These are phyloP conservation scores for Hymenoscyphus infarciens DNA, from an alignment of 2,329 filamentous ascomycete genomes.

Conservation along the genomic window DNA sequence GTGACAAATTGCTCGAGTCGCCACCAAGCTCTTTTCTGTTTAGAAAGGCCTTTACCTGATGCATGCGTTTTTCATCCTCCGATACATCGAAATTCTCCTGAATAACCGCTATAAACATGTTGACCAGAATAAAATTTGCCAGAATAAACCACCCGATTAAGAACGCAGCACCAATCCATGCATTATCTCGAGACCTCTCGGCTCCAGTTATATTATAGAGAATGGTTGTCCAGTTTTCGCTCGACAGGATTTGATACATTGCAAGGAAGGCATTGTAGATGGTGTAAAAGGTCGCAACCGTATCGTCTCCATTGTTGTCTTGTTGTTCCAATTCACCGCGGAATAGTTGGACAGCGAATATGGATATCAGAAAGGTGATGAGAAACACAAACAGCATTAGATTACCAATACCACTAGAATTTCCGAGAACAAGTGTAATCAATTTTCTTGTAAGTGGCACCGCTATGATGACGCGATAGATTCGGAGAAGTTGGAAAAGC, in stretches of 20 bases:
- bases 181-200: slow-evolving; percentile 62
- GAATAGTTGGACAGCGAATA: slow-evolving; percentile 91
- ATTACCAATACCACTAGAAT: slow-evolving; percentile 87
- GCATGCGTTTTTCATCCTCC: slow-evolving; percentile 93
- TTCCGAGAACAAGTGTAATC: slow-evolving; percentile 84
- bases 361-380: slow-evolving; percentile 88
- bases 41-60: slow-evolving; percentile 93
- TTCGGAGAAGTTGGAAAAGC: slow-evolving; percentile 86
- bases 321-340: slow-evolving; percentile 72
- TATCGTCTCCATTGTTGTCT: slow-evolving; percentile 58
- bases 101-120: slow-evolving; percentile 99
- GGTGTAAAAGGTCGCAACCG: slow-evolving; percentile 75
- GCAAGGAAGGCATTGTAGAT: slow-evolving; percentile 96
- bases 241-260: slow-evolving; percentile 96
- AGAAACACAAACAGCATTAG: slow-evolving; percentile 95
- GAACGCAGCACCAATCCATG: slow-evolving; percentile 90
- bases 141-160: slow-evolving; percentile 95
- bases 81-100: slow-evolving; percentile 99
- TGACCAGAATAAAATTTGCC: slow-evolving; percentile 90
- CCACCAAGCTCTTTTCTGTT: slow-evolving; percentile 82
- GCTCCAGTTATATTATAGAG: slow-evolving; percentile 77
- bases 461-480: slow-evolving; percentile 87
- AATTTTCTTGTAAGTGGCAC: slow-evolving; percentile 83
- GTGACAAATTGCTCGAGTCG: slow-evolving; percentile 68
- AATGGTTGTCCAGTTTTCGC: slow-evolving; percentile 90